These are phyloP conservation scores for Takashimella tepidaria DNA, from an alignment of 1,284 basidiomycete species.

Conservation along the genomic window DNA sequence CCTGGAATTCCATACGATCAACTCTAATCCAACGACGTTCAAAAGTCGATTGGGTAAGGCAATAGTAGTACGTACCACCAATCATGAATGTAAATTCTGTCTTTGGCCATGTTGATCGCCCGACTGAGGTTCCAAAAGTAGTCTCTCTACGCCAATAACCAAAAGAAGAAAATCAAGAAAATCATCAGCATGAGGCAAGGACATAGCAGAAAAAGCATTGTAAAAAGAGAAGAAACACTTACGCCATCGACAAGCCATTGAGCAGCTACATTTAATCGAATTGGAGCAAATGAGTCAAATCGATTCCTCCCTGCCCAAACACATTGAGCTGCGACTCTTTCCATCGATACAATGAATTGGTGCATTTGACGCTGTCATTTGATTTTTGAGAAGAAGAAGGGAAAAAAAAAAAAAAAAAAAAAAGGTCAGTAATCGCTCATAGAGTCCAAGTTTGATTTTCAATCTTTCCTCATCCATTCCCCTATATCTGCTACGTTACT, in stretches of 20 bases:
- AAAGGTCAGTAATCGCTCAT: slow-evolving; percentile 1
- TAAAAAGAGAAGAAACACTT: slow-evolving; percentile 46
- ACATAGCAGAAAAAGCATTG: neutral
- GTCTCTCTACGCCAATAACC: slow-evolving; percentile 64
- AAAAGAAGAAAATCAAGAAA: no score
- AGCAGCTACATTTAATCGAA: slow-evolving; percentile 84
- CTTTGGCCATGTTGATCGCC: slow-evolving; percentile 84
- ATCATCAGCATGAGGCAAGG: neutral
- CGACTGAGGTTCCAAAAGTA: slow-evolving; percentile 98
- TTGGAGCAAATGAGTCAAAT: slow-evolving; percentile 92
- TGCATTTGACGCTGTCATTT: slow-evolving; percentile 83
- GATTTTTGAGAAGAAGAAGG: no score
- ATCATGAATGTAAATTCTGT: slow-evolving; percentile 87
- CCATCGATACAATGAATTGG: slow-evolving; percentile 91
- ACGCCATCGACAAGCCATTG: slow-evolving; percentile 99
- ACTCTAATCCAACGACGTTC: neutral
- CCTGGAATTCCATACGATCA: slow-evolving; percentile 12
- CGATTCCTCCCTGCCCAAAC: slow-evolving; percentile 77
- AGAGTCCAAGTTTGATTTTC: neutral
- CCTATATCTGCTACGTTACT: no score
- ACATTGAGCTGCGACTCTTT: slow-evolving; percentile 70
- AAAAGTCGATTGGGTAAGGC: neutral
- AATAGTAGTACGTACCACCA: no score
- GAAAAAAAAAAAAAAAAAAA: slow-evolving; percentile 4
- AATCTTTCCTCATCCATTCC: no score